Evolutionary conservation across 202 grass and related monocot species (phyloP).

Genomic region (Hordeum pubiflorum): DNA sequence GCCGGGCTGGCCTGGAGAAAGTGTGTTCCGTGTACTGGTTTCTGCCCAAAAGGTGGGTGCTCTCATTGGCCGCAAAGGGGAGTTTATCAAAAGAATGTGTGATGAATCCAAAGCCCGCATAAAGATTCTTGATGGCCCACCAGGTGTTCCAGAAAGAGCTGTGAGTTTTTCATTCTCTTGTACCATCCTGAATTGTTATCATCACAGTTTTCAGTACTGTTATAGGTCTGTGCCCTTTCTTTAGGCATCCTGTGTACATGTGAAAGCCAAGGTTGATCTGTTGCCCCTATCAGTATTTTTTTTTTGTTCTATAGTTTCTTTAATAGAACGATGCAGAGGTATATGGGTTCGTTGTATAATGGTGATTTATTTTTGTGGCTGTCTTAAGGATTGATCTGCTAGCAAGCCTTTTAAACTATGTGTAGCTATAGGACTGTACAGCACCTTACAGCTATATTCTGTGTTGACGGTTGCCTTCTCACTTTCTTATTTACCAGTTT

Average conservation of each 20-base stretch:
- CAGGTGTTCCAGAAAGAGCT: conserved; percentile 66
- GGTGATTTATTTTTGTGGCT: neutral
- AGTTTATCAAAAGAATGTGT: conserved; percentile 86
- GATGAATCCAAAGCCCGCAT: conserved; percentile 89
- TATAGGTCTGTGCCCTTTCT: neutral
- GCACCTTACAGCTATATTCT: neutral
- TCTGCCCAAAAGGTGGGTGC: conserved; percentile 71
- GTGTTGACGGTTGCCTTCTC: neutral
- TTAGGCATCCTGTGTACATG: neutral
- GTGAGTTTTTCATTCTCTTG: conserved; percentile 42
- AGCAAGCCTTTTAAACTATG: neutral
- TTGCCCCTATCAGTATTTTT: neutral
- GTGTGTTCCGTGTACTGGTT: conserved; percentile 80
- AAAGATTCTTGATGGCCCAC: conserved; percentile 85
- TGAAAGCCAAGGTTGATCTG: neutral
- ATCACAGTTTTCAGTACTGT: neutral
- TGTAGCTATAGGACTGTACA: neutral
- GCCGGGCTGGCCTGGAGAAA: conserved; percentile 93
- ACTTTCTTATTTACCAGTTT: neutral
- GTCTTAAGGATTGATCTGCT: neutral
- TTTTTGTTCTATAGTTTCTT: neutral
- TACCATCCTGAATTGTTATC: neutral
- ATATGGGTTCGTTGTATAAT: neutral
- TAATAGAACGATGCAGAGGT: neutral
- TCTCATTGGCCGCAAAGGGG: conserved; percentile 92